Conservation (phyloP, 768 basidiomycete genomes). For the Dendrothele bispora region DNA sequence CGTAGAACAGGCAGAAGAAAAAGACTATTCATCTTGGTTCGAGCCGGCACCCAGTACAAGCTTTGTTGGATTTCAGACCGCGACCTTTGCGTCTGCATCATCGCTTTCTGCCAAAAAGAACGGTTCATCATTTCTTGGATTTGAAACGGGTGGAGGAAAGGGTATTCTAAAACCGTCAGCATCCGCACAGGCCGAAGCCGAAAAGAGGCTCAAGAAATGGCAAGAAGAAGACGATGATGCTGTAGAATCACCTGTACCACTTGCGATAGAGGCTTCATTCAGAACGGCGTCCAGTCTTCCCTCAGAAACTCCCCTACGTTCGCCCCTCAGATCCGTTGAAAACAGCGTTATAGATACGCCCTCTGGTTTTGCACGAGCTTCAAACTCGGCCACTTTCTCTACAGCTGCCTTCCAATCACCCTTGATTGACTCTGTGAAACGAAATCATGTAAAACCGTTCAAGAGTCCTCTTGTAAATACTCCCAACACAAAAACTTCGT, state of each 20-base stretch:
- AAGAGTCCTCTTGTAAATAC: conserved; percentile 17
- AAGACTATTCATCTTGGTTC: conserved; percentile 53
- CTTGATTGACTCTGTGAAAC: too few species aligned
- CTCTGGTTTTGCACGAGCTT: conserved; percentile 1
- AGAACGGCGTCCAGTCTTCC: background rate
- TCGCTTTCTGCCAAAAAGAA: too few species aligned
- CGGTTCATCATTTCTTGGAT: too few species aligned
- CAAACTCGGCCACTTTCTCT: background rate
- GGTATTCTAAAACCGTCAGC: conserved; percentile 51
- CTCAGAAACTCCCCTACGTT: background rate
- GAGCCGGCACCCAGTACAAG: conserved; percentile 8
- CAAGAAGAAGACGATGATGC: conserved; percentile 30
- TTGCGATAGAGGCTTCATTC: background rate
- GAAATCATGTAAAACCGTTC: conserved; percentile 20
- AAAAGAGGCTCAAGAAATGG: conserved; percentile 52
- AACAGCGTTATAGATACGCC: background rate
- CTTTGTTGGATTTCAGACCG: conserved; percentile 26
- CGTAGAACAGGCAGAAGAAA: conserved; percentile 37
- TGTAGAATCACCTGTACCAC: background rate
- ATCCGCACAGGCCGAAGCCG: conserved; percentile 53
- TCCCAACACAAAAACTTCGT: conserved; percentile 8
- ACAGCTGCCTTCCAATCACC: too few species aligned
- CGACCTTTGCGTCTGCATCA: conserved; percentile 18
- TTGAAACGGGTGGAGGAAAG: conserved; percentile 31
- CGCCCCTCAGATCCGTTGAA: conserved; percentile 2